Evolutionary conservation across 305 asterid genomes (phyloP).

Genomic region (Fraxinus dipetala): DNA sequence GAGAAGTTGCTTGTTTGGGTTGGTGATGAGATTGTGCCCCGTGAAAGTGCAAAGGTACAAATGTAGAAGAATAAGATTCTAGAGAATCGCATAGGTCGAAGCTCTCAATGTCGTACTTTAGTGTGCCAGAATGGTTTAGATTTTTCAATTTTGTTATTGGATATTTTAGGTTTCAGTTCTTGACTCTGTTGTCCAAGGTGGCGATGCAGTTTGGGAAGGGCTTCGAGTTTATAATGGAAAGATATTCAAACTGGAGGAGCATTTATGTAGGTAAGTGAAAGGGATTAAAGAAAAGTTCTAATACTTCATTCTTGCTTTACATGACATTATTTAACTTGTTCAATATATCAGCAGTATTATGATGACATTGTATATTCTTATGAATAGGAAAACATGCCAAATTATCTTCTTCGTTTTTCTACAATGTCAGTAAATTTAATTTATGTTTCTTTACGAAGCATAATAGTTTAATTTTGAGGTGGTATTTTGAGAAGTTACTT

Average conservation of each 20-base stretch:
- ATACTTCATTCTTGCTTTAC: neutral
- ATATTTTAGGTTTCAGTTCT: slow-evolving; percentile 76
- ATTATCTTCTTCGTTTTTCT: neutral
- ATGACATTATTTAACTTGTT: neutral
- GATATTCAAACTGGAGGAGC: slow-evolving; percentile 92
- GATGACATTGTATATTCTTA: neutral
- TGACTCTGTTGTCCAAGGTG: slow-evolving; percentile 96
- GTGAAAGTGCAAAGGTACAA: slow-evolving; percentile 78
- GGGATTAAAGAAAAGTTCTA: slow-evolving; percentile 4
- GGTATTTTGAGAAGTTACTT: neutral
- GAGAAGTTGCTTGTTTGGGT: slow-evolving; percentile 92
- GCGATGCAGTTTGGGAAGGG: slow-evolving; percentile 99
- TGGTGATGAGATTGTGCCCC: slow-evolving; percentile 79
- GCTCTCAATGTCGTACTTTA: slow-evolving; percentile 3
- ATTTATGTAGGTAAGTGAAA: slow-evolving; percentile 68
- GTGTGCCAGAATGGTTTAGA: neutral
- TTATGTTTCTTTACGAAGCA: neutral
- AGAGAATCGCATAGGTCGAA: slow-evolving; percentile 1
- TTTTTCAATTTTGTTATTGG: slow-evolving; percentile 14
- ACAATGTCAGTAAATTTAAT: neutral
- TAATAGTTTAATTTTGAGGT: neutral
- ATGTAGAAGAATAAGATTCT: slow-evolving; percentile 13
- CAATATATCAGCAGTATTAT: neutral
- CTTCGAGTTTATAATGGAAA: slow-evolving; percentile 78
- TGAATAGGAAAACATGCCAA: neutral